phyloP scores from a whole-genome alignment of 331 rosid species.

The Pyrus hybrid region DNA sequence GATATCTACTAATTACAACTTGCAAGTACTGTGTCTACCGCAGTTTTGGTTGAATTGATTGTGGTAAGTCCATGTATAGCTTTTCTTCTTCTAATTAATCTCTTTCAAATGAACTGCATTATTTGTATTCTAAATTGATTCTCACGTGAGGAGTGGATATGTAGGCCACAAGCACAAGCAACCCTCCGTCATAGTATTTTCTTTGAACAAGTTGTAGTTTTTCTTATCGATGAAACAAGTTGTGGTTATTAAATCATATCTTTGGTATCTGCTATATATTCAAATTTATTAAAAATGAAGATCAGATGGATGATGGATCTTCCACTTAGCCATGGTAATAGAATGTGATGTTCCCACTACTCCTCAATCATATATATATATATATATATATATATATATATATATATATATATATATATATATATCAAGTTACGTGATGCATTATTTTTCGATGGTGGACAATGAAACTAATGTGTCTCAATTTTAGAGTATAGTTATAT shows the following conservation, averaged over 20 bases:
- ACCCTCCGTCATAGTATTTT: background rate
- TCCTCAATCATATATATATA: background rate
- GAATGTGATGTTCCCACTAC: constrained; percentile 15
- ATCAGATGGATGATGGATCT: background rate
- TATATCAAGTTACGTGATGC: too few species aligned
- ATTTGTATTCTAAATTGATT: background rate
- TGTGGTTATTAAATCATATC: constrained; percentile 36
- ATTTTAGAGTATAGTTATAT: too few species aligned
- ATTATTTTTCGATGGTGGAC: too few species aligned
- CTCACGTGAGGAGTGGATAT: background rate
- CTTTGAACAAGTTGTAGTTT: background rate
- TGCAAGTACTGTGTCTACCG: too few species aligned
- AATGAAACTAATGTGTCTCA: too few species aligned
- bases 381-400: too few species aligned
- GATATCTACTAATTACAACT: too few species aligned
- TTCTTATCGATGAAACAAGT: background rate
- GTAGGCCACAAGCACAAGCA: background rate
- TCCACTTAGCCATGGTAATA: constrained; percentile 9
- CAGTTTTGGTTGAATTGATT: background rate
- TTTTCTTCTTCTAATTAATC: background rate
- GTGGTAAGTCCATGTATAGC: background rate
- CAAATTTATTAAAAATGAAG: background rate
- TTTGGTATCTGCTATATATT: background rate
- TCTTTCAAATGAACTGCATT: background rate
- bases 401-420: too few species aligned